Conservation (phyloP, 768 basidiomycete species). For the Amanita inopinata region DNA sequence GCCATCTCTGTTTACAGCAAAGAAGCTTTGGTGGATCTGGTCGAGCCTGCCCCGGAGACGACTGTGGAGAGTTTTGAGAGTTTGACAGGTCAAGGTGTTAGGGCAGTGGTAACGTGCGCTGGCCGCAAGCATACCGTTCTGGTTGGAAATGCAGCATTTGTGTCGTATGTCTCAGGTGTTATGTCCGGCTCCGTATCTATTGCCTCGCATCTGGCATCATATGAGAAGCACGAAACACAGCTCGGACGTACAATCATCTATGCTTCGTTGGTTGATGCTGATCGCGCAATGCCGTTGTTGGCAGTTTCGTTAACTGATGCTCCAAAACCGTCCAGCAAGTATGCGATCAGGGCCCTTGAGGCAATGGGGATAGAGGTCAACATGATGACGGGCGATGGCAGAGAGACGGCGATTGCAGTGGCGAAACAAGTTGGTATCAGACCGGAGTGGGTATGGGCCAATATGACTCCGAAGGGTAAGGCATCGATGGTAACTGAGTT, state of each 20-base stretch:
- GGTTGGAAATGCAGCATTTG: constrained; percentile 71
- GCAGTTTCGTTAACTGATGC: constrained; percentile 82
- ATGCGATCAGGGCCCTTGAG: constrained; percentile 73
- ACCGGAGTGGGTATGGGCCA: constrained; percentile 77
- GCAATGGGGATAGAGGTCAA: constrained; percentile 88
- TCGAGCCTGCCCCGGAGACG: constrained; percentile 34
- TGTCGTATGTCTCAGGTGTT: constrained; percentile 33
- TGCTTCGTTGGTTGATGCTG: constrained; percentile 49
- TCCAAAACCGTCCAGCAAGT: constrained; percentile 75
- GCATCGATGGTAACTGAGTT: constrained; percentile 76
- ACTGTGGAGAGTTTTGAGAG: constrained; percentile 73
- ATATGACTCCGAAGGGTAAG: constrained; percentile 94
- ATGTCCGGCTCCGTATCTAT: constrained; percentile 31
- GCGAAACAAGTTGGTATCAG: constrained; percentile 86
- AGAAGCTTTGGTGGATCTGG: constrained; percentile 34
- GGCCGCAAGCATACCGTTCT: constrained; percentile 48
- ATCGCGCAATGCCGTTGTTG: constrained; percentile 43
- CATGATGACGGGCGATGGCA: constrained; percentile 92
- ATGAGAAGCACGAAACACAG: constrained; percentile 61
- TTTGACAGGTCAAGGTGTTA: constrained; percentile 82
- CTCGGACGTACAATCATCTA: constrained; percentile 82
- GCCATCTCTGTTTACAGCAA: constrained; percentile 82
- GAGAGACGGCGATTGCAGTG: constrained; percentile 76
- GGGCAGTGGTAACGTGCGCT: constrained; percentile 49
- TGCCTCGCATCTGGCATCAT: constrained; percentile 48